Evolutionary conservation across 371 early-diverging fungal genomes (phyloP).

Genomic region (Rhizopus stolonifer): DNA sequence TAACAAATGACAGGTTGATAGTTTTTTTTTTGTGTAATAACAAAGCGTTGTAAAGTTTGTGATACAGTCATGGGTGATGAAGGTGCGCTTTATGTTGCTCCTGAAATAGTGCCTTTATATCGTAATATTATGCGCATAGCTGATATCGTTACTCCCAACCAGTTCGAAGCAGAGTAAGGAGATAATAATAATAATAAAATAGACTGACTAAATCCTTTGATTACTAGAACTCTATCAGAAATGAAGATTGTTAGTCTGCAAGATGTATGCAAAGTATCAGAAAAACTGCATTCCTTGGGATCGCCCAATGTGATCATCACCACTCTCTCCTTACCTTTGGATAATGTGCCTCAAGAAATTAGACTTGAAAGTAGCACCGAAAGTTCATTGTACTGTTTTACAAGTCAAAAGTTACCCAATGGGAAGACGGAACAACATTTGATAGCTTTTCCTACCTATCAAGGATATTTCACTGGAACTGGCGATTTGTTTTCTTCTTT

Average conservation of each 20-base stretch:
- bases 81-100: conserved; percentile 80
- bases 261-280: conserved; percentile 55
- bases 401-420: conserved; percentile 25
- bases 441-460: conserved; percentile 75
- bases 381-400: conserved; percentile 37
- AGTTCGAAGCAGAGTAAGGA: conserved; percentile 85
- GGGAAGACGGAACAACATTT: conserved; percentile 43
- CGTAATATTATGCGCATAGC: conserved; percentile 61
- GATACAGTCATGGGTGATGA: conserved; percentile 96
- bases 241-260: conserved; percentile 51
- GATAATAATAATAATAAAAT: neutral
- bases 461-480: conserved; percentile 87
- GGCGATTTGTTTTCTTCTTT: conserved; percentile 88
- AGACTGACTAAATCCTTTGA: neutral
- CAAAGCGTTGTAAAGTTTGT: conserved; percentile 55
- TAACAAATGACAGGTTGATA: conserved; percentile 27
- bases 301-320: conserved; percentile 78
- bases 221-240: conserved; percentile 61
- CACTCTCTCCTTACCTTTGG: conserved; percentile 40
- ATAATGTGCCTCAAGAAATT: conserved; percentile 33
- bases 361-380: conserved; percentile 21
- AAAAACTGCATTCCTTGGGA: conserved; percentile 68
- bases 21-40: neutral
- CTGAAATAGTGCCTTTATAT: conserved; percentile 80
- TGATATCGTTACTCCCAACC: conserved; percentile 88